Evolutionary conservation across 2,329 filamentous ascomycete genomes (phyloP).

Genomic region (Alternaria ethzedia): DNA sequence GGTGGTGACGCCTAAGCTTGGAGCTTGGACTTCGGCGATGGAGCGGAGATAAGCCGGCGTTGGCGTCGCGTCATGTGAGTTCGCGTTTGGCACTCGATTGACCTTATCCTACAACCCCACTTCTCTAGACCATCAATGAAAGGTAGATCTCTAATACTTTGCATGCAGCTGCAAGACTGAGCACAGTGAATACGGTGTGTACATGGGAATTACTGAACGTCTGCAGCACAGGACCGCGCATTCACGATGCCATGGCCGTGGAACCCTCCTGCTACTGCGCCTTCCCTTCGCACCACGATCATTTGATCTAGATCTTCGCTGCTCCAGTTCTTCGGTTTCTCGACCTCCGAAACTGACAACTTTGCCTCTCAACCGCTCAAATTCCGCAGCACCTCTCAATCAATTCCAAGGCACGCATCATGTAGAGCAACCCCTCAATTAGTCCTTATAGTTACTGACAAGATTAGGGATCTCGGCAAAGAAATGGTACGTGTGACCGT

Average conservation of each 20-base stretch:
- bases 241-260: background rate
- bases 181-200: background rate
- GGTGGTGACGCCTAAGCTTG: slow-evolving; percentile 8
- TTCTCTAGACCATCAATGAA: background rate
- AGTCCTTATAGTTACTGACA: background rate
- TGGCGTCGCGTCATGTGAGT: slow-evolving; percentile 3
- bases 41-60: slow-evolving; percentile 12
- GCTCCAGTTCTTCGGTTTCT: background rate
- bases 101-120: background rate
- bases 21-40: slow-evolving; percentile 14
- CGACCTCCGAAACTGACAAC: background rate
- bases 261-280: background rate
- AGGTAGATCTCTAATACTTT: background rate
- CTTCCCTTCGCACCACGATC: background rate
- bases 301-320: background rate
- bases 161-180: background rate
- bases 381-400: background rate
- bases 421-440: background rate
- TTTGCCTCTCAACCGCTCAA: background rate
- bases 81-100: background rate
- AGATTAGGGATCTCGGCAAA: background rate
- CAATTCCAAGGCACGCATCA: background rate
- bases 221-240: background rate
- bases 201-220: background rate
- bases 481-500: background rate